These are phyloP conservation scores for Beauveria caledonica DNA, from an alignment of 2,329 filamentous ascomycete genomes.

Conservation along the genomic window DNA sequence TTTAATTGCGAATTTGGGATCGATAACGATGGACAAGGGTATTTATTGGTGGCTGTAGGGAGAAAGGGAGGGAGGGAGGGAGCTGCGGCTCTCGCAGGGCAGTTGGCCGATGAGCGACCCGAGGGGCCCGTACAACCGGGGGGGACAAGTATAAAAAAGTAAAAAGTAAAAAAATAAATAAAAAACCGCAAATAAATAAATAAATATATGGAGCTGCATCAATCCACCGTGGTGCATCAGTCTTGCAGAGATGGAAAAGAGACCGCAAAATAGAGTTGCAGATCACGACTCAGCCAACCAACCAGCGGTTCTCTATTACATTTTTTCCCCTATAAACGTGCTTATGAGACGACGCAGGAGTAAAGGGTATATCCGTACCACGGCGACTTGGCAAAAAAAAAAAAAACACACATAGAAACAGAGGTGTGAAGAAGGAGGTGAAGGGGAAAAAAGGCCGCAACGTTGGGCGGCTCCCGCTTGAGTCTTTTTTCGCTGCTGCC, in stretches of 20 bases:
- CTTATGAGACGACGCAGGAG: neutral
- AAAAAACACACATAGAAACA: no score
- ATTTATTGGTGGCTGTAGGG: no score
- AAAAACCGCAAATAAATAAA: no score
- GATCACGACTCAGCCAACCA: neutral
- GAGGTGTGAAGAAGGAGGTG: neutral
- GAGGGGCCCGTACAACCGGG: no score
- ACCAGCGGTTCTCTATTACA: neutral
- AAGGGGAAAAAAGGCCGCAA: no score
- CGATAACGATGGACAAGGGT: no score
- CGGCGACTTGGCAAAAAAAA: neutral
- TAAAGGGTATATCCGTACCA: neutral
- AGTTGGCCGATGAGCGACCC: no score
- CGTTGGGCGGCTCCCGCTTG: no score
- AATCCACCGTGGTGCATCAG: neutral
- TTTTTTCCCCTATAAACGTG: no score
- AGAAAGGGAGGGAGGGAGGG: no score
- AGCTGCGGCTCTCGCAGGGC: neutral
- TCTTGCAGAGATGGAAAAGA: neutral
- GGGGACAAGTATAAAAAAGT: neutral
- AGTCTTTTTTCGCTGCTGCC: no score
- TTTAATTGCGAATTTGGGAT: neutral
- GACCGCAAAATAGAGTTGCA: neutral
- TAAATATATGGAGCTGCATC: neutral
- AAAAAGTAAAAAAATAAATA: neutral